phyloP scores from a whole-genome alignment of 306 rosid genomes.

The Rosa persica region DNA sequence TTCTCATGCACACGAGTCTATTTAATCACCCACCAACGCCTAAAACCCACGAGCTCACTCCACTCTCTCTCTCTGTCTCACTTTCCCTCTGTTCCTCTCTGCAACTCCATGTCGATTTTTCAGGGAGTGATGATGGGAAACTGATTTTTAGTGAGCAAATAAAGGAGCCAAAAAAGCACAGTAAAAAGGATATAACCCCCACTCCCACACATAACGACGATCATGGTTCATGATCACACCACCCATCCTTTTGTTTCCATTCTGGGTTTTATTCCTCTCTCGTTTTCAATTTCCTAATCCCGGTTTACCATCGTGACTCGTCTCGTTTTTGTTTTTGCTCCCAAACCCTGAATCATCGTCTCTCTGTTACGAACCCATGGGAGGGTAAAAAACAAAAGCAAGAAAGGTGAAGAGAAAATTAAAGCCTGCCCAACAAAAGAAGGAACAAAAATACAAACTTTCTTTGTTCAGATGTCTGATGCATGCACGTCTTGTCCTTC shows the following conservation, averaged over 20 bases:
- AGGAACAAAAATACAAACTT: conserved; percentile 53
- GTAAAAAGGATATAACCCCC: conserved; percentile 30
- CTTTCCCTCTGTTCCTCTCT: conserved; percentile 25
- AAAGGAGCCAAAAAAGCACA: conserved; percentile 17
- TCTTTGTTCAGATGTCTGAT: conserved; percentile 42
- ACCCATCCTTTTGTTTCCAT: neutral
- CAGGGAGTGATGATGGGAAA: conserved; percentile 38
- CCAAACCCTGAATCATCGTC: conserved; percentile 9
- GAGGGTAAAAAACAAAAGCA: conserved; percentile 4
- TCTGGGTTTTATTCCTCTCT: conserved; percentile 11
- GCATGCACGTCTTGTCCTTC: conserved; percentile 67
- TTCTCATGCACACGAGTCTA: conserved; percentile 48
- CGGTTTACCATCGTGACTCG: conserved; percentile 7
- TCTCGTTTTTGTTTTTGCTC: conserved; percentile 8
- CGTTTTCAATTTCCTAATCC: conserved; percentile 20
- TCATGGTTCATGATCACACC: neutral
- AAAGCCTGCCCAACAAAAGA: conserved; percentile 41
- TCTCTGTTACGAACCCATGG: neutral
- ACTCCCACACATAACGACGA: neutral
- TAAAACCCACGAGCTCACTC: conserved; percentile 27
- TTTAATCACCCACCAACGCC: conserved; percentile 37
- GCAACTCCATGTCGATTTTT: conserved; percentile 41
- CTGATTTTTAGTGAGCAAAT: conserved; percentile 42
- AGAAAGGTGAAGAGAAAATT: conserved; percentile 6
- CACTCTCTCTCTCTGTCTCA: conserved; percentile 17